Conservation (phyloP, 495 filamentous ascomycete genomes). For the Paragyromitra xinjiangensis region DNA sequence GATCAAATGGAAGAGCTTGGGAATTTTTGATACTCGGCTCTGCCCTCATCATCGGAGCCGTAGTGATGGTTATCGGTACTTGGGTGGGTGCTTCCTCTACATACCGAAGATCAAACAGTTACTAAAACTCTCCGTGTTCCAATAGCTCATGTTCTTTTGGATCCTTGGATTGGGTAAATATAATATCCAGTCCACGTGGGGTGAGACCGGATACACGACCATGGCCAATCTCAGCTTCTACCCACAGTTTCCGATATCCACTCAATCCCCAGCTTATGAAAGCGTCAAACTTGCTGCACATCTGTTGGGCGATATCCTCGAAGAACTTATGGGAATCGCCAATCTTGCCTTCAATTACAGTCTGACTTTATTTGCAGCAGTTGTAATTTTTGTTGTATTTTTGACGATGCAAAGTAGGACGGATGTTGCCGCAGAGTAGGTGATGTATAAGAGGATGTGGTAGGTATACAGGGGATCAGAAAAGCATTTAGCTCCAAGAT, state of each 20-base stretch:
- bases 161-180: slow-evolving; percentile 10
- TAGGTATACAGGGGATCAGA: background rate
- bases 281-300: background rate
- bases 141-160: slow-evolving; percentile 20
- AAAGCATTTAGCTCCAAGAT: background rate
- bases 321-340: background rate
- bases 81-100: background rate
- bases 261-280: background rate
- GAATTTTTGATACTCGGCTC: slow-evolving; percentile 13
- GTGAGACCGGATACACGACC: background rate
- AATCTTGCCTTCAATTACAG: slow-evolving; percentile 3
- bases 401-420: slow-evolving; percentile 11
- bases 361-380: slow-evolving; percentile 6
- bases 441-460: background rate
- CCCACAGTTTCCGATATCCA: background rate
- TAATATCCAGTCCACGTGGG: slow-evolving; percentile 12
- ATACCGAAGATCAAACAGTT: background rate
- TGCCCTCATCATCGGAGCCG: background rate
- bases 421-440: background rate
- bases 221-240: slow-evolving; percentile 16
- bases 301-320: background rate
- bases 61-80: background rate
- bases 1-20: background rate
- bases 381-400: slow-evolving; percentile 9
- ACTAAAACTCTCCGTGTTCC: background rate